Evolutionary conservation across 78 protist genomes (phyloP).

Genomic region (Speleostelium caveatum): DNA sequence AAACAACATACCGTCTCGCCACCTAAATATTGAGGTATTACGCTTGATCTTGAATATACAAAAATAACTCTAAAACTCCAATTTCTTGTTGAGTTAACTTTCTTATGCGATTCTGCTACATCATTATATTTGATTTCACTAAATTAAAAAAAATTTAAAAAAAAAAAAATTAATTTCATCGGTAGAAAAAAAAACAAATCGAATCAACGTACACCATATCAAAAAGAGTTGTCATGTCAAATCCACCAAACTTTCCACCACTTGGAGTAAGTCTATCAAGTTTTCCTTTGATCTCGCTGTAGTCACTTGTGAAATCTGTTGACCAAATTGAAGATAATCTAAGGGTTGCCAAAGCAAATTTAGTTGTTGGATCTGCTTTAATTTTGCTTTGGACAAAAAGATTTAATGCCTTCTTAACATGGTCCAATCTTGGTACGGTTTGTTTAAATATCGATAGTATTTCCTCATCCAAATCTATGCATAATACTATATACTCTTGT

Average conservation of each 20-base stretch:
- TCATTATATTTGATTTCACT: constrained; percentile 38
- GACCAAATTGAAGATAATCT: constrained; percentile 48
- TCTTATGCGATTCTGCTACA: constrained; percentile 12
- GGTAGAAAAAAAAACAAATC: not conserved
- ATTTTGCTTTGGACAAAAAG: constrained; percentile 37
- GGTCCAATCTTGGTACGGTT: constrained; percentile 52
- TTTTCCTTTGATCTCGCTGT: constrained; percentile 40
- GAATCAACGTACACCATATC: constrained; percentile 50
- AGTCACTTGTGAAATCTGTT: constrained; percentile 56
- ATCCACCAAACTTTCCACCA: constrained; percentile 59
- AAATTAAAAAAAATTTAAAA: not conserved
- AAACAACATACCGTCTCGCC: constrained; percentile 18
- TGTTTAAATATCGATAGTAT: constrained; percentile 33
- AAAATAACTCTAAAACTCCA: constrained; percentile 62
- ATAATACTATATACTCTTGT: constrained; percentile 70
- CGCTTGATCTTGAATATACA: constrained; percentile 65
- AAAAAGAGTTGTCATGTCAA: constrained; percentile 74
- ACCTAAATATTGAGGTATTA: constrained; percentile 57
- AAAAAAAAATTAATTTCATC: no score
- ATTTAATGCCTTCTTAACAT: constrained; percentile 51
- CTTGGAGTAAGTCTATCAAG: constrained; percentile 10
- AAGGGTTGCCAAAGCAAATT: constrained; percentile 57
- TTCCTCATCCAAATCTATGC: constrained; percentile 77
- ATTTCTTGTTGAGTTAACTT: not conserved
- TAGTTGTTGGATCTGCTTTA: constrained; percentile 39